phyloP scores from a whole-genome alignment of 108 stramenopile species.

The Nitzschia inconspicua region DNA sequence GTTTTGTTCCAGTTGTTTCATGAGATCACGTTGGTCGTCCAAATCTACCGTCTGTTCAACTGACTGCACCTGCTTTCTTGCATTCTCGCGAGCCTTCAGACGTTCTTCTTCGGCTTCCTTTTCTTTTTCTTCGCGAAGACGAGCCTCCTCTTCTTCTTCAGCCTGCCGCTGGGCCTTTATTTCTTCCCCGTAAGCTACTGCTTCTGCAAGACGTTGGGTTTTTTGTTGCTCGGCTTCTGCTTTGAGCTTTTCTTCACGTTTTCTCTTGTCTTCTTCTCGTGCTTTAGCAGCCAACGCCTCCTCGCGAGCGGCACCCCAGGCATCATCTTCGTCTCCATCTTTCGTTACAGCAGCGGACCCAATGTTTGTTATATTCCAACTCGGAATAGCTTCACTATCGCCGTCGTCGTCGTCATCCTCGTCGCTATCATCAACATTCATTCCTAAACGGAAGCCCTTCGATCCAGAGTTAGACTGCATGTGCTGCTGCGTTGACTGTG shows the following conservation, averaged over 20 bases:
- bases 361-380: conserved; percentile 64
- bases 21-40: conserved; percentile 79
- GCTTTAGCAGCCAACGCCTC: conserved; percentile 69
- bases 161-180: conserved; percentile 66
- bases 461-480: not conserved
- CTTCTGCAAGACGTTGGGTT: conserved; percentile 70
- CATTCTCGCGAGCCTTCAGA: conserved; percentile 69
- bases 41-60: conserved; percentile 85
- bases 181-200: conserved; percentile 74
- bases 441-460: conserved; percentile 35
- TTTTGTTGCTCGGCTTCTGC: conserved; percentile 71
- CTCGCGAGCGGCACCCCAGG: conserved; percentile 79
- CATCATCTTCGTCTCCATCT: conserved; percentile 67
- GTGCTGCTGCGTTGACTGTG: conserved; percentile 6
- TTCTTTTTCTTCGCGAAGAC: conserved; percentile 60
- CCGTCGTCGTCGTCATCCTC: conserved; percentile 68
- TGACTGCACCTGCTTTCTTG: conserved; percentile 57
- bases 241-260: conserved; percentile 76
- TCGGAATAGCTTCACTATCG: conserved; percentile 44
- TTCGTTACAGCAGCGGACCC: conserved; percentile 39
- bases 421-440: conserved; percentile 36
- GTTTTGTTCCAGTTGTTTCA: conserved; percentile 79
- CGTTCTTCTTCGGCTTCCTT: conserved; percentile 64
- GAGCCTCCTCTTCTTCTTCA: conserved; percentile 71
- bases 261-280: conserved; percentile 76